These are phyloP conservation scores for Ilyonectria destructans DNA, from an alignment of 2,329 filamentous ascomycete species.

Conservation along the genomic window DNA sequence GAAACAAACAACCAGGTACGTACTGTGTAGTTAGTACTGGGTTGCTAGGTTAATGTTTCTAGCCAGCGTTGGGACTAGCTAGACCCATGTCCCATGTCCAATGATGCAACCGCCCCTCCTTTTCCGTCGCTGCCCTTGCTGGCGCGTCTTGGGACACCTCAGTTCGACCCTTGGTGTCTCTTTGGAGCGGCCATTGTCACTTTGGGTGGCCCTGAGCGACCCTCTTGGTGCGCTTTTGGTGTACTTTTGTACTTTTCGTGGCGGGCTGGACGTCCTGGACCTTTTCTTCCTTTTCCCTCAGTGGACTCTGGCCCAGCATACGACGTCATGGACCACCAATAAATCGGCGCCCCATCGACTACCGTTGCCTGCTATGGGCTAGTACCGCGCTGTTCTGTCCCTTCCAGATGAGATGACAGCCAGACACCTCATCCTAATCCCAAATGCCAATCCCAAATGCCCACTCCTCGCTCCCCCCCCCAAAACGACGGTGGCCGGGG, in stretches of 20 bases:
- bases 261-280: slow-evolving; percentile 2
- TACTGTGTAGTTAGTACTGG: background rate
- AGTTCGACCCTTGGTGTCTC: background rate
- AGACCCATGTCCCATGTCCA: slow-evolving; percentile 42
- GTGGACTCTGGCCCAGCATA: background rate
- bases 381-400: slow-evolving; percentile 20
- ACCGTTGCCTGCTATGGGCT: slow-evolving; percentile 17
- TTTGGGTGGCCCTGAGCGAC: background rate
- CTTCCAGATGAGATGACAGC: slow-evolving; percentile 28
- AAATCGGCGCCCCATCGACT: slow-evolving; percentile 11
- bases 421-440: slow-evolving; percentile 4
- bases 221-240: background rate
- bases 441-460: background rate
- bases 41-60: slow-evolving; percentile 19
- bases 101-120: slow-evolving; percentile 46
- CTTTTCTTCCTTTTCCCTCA: slow-evolving; percentile 7
- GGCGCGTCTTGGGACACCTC: background rate
- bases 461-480: slow-evolving; percentile 8
- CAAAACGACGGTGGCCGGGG: slow-evolving; percentile 7
- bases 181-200: background rate
- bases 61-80: background rate
- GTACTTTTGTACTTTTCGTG: slow-evolving; percentile 1
- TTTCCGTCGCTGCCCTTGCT: slow-evolving; percentile 9
- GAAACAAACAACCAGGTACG: background rate
- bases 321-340: slow-evolving; percentile 23